Conservation (phyloP, 306 rosid species). For the Vigna unguiculata region DNA sequence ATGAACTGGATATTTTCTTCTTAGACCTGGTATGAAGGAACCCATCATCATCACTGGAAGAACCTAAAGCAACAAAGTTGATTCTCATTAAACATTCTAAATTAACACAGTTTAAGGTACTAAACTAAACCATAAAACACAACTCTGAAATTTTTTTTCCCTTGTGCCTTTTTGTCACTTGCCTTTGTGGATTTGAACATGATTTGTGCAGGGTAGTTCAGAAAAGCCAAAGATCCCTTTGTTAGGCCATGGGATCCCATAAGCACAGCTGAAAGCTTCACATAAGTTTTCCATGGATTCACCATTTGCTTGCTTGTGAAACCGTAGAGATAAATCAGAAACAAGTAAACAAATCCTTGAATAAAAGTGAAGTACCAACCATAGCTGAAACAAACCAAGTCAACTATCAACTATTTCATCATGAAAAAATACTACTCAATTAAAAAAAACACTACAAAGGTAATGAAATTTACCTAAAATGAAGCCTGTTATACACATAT, state of each 20-base stretch:
- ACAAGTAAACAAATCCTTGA: slow-evolving; percentile 92
- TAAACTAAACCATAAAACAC: neutral
- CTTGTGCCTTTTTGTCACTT: slow-evolving; percentile 28
- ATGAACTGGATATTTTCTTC: slow-evolving; percentile 88
- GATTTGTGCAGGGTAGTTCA: slow-evolving; percentile 96
- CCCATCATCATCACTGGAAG: slow-evolving; percentile 99
- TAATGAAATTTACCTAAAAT: slow-evolving; percentile 68
- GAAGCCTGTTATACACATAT: slow-evolving; percentile 94
- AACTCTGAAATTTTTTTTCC: neutral
- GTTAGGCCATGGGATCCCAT: slow-evolving; percentile 99
- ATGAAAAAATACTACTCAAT: neutral
- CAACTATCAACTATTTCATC: neutral
- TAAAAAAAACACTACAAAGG: slow-evolving; percentile 7
- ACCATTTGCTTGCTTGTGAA: slow-evolving; percentile 97
- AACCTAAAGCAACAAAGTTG: slow-evolving; percentile 59
- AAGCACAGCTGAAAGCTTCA: slow-evolving; percentile 90
- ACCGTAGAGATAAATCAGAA: slow-evolving; percentile 88
- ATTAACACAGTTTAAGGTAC: slow-evolving; percentile 16
- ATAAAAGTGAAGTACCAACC: slow-evolving; percentile 99
- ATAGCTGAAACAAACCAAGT: slow-evolving; percentile 63
- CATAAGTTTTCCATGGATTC: slow-evolving; percentile 98
- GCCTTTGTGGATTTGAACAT: slow-evolving; percentile 99
- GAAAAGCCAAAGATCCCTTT: slow-evolving; percentile 95
- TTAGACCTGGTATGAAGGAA: slow-evolving; percentile 92
- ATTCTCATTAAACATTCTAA: slow-evolving; percentile 29